phyloP scores from a whole-genome alignment of 169 alveolate genomes.

The Cyclospora cayetanensis region DNA sequence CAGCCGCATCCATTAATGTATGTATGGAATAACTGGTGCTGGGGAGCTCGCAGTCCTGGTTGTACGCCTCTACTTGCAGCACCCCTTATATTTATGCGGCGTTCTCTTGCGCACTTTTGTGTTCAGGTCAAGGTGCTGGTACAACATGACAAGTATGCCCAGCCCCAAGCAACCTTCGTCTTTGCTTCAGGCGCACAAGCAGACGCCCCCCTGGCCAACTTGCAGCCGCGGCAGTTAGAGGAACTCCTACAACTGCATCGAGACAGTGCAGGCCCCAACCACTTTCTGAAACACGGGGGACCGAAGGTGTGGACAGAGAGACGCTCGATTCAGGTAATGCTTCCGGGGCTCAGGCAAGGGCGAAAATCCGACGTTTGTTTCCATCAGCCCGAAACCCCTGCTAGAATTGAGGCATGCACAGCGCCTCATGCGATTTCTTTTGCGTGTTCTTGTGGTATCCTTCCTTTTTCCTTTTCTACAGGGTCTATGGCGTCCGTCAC shows the following conservation, averaged over 20 bases:
- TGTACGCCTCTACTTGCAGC: too few species aligned
- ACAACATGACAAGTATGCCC: constrained; percentile 56
- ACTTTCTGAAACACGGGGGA: constrained; percentile 74
- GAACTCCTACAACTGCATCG: constrained; percentile 70
- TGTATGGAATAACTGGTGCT: too few species aligned
- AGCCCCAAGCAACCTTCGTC: constrained; percentile 42
- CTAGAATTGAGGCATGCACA: too few species aligned
- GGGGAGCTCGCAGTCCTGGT: too few species aligned
- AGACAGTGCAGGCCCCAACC: constrained; percentile 71
- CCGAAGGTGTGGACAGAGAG: constrained; percentile 76
- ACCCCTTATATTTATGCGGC: too few species aligned
- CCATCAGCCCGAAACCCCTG: neutral
- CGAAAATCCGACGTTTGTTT: too few species aligned
- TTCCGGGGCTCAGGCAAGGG: too few species aligned
- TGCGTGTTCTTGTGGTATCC: neutral
- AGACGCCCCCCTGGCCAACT: constrained; percentile 84
- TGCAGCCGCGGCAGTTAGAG: constrained; percentile 80
- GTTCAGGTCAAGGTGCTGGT: constrained; percentile 61
- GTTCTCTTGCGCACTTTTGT: too few species aligned
- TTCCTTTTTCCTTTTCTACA: constrained; percentile 1
- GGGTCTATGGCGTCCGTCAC: constrained; percentile 90
- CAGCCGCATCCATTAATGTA: too few species aligned
- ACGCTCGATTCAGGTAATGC: constrained; percentile 74
- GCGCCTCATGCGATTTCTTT: neutral
- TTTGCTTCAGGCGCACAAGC: constrained; percentile 65